Base-by-base conservation (phyloP, 148 eudicot species). In the Vaccinium myrtillus region DNA sequence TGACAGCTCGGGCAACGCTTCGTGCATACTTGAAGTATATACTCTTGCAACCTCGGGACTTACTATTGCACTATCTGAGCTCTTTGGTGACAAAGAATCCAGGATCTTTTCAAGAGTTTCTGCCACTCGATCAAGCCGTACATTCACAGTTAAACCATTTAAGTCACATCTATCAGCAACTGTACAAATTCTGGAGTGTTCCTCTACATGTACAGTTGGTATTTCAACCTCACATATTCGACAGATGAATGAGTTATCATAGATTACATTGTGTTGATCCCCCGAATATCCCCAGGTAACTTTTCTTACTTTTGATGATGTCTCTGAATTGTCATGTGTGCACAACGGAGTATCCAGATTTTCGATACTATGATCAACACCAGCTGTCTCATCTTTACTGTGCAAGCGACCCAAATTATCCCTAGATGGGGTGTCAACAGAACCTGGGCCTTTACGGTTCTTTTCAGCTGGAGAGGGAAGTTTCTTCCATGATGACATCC, bases 181-280 rank as follows among this genome's bases (percentile, higher is more conserved):
- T 75, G 99, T 92, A 86, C 99, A 97, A 70, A 97, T 97, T 92
- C 97, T 94, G 16, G 99, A 97, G 91, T 97, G 99, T 81, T 94
- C 95, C 89, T 97, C 98, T 46, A 97, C 93, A 89, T 95, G 93
- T 43, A 97, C 91, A 13, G 89, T 94, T 36, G 99, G 99, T 90
- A 95, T 97, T 90, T 97, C 98, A 87, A 95, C 98, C 88, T 97
- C 99, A 89, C 99, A 97, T 83, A 97, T 97, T 75, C 99, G 96
- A 77, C 99, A 97, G 51, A 97, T 95, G 58, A 95, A 89, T 80
- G 93, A 93, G 83, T 93, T 90, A 77, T 91, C 98, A 83, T 87
- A 94, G 75, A 89, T 67, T 58, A 89, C 79, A 51, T 90, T 89
- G 13, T 92, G 95, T 86, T 90, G 94, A 49, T 97, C 98, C 80